Base-by-base conservation (phyloP, 2,329 filamentous ascomycete genomes). In the Apiospora aurea region DNA sequence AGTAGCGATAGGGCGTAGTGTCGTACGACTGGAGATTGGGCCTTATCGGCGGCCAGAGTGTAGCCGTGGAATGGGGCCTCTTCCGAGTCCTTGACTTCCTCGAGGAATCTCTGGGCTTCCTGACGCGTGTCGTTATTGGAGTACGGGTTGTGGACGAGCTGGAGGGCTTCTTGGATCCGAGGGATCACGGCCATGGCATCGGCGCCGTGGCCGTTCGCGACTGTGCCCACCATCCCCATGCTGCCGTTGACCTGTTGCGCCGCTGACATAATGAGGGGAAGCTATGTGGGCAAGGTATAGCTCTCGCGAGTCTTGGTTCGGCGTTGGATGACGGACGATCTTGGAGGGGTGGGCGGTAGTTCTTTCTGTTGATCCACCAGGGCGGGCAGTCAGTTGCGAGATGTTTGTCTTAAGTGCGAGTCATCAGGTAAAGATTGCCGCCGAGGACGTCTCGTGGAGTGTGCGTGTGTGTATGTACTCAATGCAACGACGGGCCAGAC, bases 1-100 rank as follows among this genome's bases (percentile, higher is more conserved):
- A 99, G 89, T 71, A 99, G 88, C 41, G 95, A 97, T 44, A 99
- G 88, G 72, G 95, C 96, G 81, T 97, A 99, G 83, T 98, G 95
- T 77, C 96, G 93, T 71, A 98, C 93, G 71, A 96, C 89, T 53
- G 94, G 90, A 70, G 93, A 89, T 80, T 97, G 94, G 49, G 88
- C 85, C 78, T 87, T 88, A 81, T 96, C 92, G 75, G 90, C 90
- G 64, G 95, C 95, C 73, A 99, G 89, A 34, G 89, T 88, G 83
- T 94, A 97, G 76, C 96, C 96, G 83, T 96, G 92, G 68, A 93
- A 90, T 2, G 95, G 94, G 6, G 96, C 95, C 78, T 95, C 91
- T 72, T 90, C 86, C 77, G 93, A 89, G 67, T 90, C 87, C 84
- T 98, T 98, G 78, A 97, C 89, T 29, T 92, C 85, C 80, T 99